phyloP scores from a whole-genome alignment of 2,329 filamentous ascomycete species.

The Penicillium sp. region DNA sequence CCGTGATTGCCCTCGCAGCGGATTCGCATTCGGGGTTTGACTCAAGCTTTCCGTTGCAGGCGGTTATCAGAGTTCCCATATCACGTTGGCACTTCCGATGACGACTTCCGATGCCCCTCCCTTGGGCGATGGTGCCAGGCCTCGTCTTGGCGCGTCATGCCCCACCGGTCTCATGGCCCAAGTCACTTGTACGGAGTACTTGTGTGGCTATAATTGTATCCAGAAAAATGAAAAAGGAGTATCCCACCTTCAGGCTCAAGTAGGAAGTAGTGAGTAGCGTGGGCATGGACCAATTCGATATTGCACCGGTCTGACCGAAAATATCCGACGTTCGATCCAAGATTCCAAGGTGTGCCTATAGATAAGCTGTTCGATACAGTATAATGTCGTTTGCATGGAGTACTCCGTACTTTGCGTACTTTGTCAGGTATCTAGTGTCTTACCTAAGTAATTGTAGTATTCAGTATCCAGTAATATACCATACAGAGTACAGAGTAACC shows the following conservation, averaged over 20 bases:
- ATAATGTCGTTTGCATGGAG: too few species aligned
- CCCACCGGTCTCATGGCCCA: slow-evolving; percentile 1
- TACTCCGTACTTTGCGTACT: background rate
- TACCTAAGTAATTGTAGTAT: too few species aligned
- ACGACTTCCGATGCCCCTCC: background rate
- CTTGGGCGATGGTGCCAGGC: background rate
- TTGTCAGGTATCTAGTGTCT: too few species aligned
- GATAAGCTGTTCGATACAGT: background rate
- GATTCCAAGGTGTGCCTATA: background rate
- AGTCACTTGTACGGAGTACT: background rate
- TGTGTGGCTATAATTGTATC: background rate
- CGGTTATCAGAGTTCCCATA: slow-evolving; percentile 17
- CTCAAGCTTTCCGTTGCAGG: slow-evolving; percentile 22
- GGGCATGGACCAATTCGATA: slow-evolving; percentile 5
- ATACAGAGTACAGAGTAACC: background rate
- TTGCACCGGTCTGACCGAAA: slow-evolving; percentile 10
- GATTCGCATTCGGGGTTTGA: background rate
- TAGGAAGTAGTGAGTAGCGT: background rate
- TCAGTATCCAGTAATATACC: too few species aligned
- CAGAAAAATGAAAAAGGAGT: background rate
- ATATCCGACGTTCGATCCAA: slow-evolving; percentile 1
- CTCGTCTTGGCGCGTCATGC: slow-evolving; percentile 1
- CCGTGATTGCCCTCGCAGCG: slow-evolving; percentile 3
- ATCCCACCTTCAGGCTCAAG: background rate
- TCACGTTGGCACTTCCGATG: slow-evolving; percentile 5